Base-by-base conservation (phyloP, 495 filamentous ascomycete genomes). In the Jackrogersella multiformis region DNA sequence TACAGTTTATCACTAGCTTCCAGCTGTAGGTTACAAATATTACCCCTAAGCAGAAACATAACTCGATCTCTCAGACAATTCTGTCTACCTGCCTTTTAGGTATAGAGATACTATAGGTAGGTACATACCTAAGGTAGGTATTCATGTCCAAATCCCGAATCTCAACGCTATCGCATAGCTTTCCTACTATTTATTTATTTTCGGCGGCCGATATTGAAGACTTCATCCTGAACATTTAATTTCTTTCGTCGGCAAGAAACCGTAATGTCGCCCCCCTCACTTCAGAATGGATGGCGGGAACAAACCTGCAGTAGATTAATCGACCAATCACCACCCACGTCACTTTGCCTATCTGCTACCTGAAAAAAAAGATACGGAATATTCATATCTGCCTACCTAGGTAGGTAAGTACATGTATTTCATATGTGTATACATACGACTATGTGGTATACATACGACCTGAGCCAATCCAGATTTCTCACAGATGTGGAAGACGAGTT, bases 211-310 rank as follows among this genome's bases (percentile, higher is more conserved):
- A 32, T 48, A 6, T 53, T 20, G 12, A 30, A 34, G 28, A 18
- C 41, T 49, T 55, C 46, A 39, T 28, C 28, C 44, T 53, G 21
- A 51, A 62, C 30, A 36, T 46, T n/a, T 39, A 52, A 44, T 63
- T 56, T 68, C 48, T 48, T 23, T 41, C 46, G 35, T 55, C 66
- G 35, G 54, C 54, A 60, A 64, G 66, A 63, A 56, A 41, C 54
- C 65, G 66, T 30, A 7, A 7, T 52, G 12, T 53, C 48, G 18
- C 56, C 35, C 65, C 59, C 65, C 54, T 59, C 53, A 44, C 57
- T 57, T 52, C 24, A 23, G 15, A 55, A 18, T 46, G 62, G 28
- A 32, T 30, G 24, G 21, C 49, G 56, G 23, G 58, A 55, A 58
- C 48, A 53, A 56, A 58, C 56, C n/a, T 53, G 41, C 38, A 32